Conservation (phyloP, 2,329 filamentous ascomycete genomes). For the Fusarium sp. region DNA sequence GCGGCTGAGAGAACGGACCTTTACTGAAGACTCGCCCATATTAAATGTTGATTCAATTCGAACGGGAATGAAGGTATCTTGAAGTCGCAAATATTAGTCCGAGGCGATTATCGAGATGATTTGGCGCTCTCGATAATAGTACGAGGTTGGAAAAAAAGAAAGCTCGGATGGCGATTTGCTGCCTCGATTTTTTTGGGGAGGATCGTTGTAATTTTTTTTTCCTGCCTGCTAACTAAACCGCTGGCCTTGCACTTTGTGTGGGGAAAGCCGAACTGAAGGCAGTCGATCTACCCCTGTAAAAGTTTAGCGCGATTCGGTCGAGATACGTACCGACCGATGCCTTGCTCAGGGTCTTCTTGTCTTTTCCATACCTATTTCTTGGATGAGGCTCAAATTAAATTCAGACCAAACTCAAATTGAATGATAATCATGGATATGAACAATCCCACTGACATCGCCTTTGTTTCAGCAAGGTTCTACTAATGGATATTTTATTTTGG, state of each 20-base stretch:
- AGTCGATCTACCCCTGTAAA: conserved; percentile 33
- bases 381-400: conserved; percentile 9
- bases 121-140: conserved; percentile 13
- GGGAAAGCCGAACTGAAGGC: conserved; percentile 27
- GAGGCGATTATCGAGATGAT: not conserved
- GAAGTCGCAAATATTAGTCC: not conserved
- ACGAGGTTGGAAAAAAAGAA: conserved; percentile 42
- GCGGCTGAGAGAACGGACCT: conserved; percentile 55
- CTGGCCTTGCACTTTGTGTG: conserved; percentile 25
- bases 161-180: conserved; percentile 40
- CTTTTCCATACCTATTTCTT: not conserved
- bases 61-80: not conserved
- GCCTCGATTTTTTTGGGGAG: conserved; percentile 35
- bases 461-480: not conserved
- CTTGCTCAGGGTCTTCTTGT: conserved; percentile 28
- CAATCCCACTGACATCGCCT: not conserved
- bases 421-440: not conserved
- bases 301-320: conserved; percentile 12
- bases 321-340: conserved; percentile 17
- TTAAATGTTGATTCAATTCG: conserved; percentile 14
- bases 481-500: not conserved
- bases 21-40: conserved; percentile 61
- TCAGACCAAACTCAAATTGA: not conserved
- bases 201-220: conserved; percentile 40
- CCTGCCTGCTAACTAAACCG: conserved; percentile 22